Conservation (phyloP, 73 alveolate genomes). For the Blepharisma japonicum region DNA sequence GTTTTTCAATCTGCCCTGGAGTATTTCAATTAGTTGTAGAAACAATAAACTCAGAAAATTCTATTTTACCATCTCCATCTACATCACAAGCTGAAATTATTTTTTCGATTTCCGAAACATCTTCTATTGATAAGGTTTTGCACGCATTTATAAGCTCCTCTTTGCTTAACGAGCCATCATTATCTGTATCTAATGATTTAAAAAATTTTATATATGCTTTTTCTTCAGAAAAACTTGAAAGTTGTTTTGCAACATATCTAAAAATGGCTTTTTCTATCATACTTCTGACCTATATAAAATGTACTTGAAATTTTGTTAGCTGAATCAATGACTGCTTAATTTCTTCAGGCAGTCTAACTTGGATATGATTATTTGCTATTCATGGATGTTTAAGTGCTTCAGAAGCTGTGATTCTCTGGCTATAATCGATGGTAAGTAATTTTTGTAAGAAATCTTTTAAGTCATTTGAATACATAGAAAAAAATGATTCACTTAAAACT, state of each 20-base stretch:
- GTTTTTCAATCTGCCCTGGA: background rate
- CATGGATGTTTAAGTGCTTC: conserved; percentile 11
- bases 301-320: too few species aligned
- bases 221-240: too few species aligned
- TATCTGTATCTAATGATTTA: too few species aligned
- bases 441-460: background rate
- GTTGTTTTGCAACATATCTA: too few species aligned
- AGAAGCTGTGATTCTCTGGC: background rate
- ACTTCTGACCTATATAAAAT: too few species aligned
- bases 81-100: background rate
- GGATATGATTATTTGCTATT: background rate
- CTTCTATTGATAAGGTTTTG: too few species aligned
- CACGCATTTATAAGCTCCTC: too few species aligned
- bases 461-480: background rate
- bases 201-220: too few species aligned
- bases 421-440: background rate
- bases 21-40: background rate
- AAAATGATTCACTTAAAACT: background rate
- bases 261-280: too few species aligned
- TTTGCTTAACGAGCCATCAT: too few species aligned
- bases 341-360: too few species aligned
- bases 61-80: background rate
- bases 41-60: background rate
- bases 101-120: background rate
- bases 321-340: too few species aligned